These are phyloP conservation scores for Globisporangium cylindrosporum DNA, from an alignment of 352 stramenopile species.

Conservation along the genomic window DNA sequence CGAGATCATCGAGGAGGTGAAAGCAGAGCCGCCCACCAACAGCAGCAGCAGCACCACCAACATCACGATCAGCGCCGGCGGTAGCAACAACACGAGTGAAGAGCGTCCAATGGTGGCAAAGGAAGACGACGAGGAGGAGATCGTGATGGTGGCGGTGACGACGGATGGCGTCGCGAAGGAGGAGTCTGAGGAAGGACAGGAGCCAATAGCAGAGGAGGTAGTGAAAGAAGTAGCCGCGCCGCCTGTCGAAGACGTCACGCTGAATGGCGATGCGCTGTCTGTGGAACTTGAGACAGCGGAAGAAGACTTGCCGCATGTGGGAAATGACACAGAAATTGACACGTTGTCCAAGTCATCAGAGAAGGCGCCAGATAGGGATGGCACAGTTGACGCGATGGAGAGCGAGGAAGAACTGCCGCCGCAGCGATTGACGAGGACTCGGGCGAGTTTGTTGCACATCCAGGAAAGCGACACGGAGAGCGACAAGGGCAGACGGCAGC, in stretches of 20 bases:
- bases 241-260: not conserved
- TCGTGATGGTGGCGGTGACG: not conserved
- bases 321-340: not conserved
- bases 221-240: not conserved
- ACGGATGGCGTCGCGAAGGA: not conserved
- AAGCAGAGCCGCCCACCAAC: not conserved
- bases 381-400: not conserved
- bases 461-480: constrained; percentile 14
- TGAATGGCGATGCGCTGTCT: not conserved
- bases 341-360: not conserved
- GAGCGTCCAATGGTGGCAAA: not conserved
- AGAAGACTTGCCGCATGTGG: not conserved
- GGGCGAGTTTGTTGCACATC: constrained; percentile 5
- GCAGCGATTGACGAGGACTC: constrained; percentile 4
- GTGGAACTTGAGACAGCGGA: not conserved
- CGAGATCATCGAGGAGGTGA: not conserved
- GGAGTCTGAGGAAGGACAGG: not conserved
- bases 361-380: not conserved
- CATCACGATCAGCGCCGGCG: not conserved
- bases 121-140: not conserved
- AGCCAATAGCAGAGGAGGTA: not conserved
- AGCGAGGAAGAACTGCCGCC: constrained; percentile 1
- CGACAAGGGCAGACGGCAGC: constrained; percentile 9
- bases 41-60: not conserved
- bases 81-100: not conserved